Evolutionary conservation across 2,329 filamentous ascomycete genomes (phyloP), one percentile per base, ranked within the genome.

Genomic region (Pleomassaria siparia): DNA sequence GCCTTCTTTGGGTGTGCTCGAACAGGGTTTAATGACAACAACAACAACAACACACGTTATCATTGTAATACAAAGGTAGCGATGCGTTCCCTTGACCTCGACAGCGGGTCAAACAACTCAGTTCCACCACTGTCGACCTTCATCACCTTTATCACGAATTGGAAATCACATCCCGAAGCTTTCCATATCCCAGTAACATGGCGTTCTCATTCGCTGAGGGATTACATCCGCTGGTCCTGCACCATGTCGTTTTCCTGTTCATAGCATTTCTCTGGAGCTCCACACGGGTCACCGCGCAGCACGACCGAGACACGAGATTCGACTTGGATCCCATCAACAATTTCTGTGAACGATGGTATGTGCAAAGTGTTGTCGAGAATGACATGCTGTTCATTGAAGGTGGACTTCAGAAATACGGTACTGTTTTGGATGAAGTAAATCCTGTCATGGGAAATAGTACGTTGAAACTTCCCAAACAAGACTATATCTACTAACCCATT

Each of bases 291-390:
- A 43, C 28, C 13, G 49, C 50, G 15, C 29, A 46, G 12, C 22
- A 46, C 37, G 18, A 15, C 18, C 20, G 28, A 13, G 47, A n/a
- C n/a, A n/a, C n/a, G n/a, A n/a, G 44, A 10, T 50, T 55, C 40
- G 49, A 33, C 15, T 43, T 58, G 36, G 47, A 61, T 46, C 60
- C 59, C 6, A 43, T 60, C 2, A 35, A 46, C 11, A 53, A 54
- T 29, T 61, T 62, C 42, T 62, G 59, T 42, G 47, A 46, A 10
- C 40, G 58, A 49, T 64, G 56, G 57, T 62, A 47, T 36, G 50
- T 49, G n/a, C 54, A 59, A 40, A 59, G 51, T 60, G 36, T 59
- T 5, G 49, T 63, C 25, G 60, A 59, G 33, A 51, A 59, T 40
- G 42, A 58, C 22, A 40, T 56, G 1, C 44, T 62, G 15, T 63